Evolutionary conservation across 2,329 filamentous ascomycete species (phyloP).

Genomic region (Arthrobotrys megalospora): DNA sequence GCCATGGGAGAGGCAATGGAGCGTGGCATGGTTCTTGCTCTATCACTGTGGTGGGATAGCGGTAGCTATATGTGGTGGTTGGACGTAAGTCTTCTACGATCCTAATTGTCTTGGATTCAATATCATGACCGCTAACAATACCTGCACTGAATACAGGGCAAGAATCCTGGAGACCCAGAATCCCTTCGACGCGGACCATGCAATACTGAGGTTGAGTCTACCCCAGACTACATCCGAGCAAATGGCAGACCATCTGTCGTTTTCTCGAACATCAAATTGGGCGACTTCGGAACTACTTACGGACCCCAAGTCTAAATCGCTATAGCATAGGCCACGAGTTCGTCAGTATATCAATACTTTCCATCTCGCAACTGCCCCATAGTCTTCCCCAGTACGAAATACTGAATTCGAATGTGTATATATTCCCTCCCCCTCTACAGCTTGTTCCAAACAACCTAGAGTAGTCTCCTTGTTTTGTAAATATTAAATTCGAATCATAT

Average conservation of each 20-base stretch:
- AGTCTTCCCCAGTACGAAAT: not conserved
- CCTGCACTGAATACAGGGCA: constrained; percentile 62
- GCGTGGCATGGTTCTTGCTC: constrained; percentile 70
- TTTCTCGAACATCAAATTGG: constrained; percentile 74
- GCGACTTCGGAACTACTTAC: constrained; percentile 74
- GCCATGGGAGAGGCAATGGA: constrained; percentile 66
- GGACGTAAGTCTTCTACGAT: constrained; percentile 67
- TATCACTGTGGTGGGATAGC: constrained; percentile 73
- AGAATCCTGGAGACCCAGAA: constrained; percentile 66
- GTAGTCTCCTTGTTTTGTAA: too few relatives aligned
- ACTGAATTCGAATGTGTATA: too few relatives aligned
- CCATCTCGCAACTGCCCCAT: too few relatives aligned
- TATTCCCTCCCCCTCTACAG: too few relatives aligned
- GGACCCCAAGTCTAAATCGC: constrained; percentile 13
- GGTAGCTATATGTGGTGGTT: constrained; percentile 74
- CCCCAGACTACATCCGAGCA: constrained; percentile 69
- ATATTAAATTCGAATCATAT: too few relatives aligned
- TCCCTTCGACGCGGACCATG: constrained; percentile 70
- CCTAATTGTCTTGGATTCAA: not conserved
- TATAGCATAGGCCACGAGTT: not conserved
- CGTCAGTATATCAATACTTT: not conserved
- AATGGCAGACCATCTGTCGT: constrained; percentile 71
- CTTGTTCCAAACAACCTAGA: too few relatives aligned
- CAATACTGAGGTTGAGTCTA: constrained; percentile 72
- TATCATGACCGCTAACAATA: constrained; percentile 6